These are phyloP conservation scores for Hyphodiscus sp. DNA, from an alignment of 2,329 filamentous ascomycete species.

Conservation along the genomic window DNA sequence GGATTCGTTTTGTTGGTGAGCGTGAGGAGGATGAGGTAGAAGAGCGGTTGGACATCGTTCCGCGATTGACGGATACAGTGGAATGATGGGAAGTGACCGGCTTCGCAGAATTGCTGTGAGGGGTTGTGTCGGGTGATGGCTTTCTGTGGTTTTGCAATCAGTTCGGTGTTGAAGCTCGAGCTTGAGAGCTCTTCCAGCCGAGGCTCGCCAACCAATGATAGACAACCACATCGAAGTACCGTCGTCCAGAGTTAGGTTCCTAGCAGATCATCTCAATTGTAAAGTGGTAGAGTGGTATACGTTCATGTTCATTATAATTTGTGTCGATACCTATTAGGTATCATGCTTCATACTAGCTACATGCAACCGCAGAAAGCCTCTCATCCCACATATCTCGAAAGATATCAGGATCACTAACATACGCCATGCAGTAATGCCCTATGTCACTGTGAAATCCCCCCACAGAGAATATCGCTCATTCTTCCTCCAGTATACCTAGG, in stretches of 20 bases:
- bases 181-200: too few relatives aligned
- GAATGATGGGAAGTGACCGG: background rate
- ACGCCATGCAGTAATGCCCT: background rate
- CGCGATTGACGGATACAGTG: background rate
- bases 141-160: too few relatives aligned
- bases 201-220: too few relatives aligned
- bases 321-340: background rate
- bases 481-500: conserved; percentile 4
- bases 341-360: conserved; percentile 3
- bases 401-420: background rate
- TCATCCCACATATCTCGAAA: background rate
- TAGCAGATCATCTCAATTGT: background rate
- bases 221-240: too few relatives aligned
- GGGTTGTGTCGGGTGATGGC: background rate
- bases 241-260: too few relatives aligned
- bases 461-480: conserved; percentile 8
- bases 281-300: conserved; percentile 2
- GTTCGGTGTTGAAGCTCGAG: too few relatives aligned
- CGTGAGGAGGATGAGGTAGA: conserved; percentile 27
- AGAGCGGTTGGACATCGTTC: background rate
- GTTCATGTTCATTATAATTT: conserved; percentile 13
- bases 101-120: background rate
- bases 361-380: conserved; percentile 4
- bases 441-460: background rate
- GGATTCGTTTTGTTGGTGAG: conserved; percentile 48